phyloP scores from a whole-genome alignment of 257 asterid genomes.

The Knoxia roxburghii region DNA sequence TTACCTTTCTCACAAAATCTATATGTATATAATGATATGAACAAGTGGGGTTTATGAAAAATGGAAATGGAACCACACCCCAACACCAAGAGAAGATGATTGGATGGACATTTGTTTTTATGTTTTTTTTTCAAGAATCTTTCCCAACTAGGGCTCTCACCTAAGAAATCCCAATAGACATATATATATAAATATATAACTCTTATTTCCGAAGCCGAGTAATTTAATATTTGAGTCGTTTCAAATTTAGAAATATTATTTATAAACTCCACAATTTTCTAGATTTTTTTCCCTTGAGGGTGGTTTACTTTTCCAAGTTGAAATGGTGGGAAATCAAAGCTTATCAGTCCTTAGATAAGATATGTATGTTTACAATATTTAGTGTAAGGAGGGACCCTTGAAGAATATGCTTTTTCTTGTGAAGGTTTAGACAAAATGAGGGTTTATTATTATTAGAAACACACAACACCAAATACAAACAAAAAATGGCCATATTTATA shows the following conservation, averaged over 20 bases:
- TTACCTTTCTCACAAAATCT: no score
- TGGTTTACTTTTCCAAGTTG: neutral
- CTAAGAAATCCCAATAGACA: constrained; percentile 15
- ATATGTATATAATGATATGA: constrained; percentile 22
- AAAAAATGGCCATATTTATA: neutral
- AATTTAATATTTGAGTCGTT: no score
- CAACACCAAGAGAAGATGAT: constrained; percentile 37
- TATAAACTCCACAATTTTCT: no score
- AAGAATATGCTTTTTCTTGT: neutral
- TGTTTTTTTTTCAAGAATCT: constrained; percentile 25
- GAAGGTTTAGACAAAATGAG: neutral
- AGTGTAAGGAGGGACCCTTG: constrained; percentile 9
- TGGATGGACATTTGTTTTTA: constrained; percentile 39
- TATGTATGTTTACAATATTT: constrained; percentile 1
- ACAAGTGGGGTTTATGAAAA: constrained; percentile 26
- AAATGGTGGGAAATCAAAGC: neutral
- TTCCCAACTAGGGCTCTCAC: constrained; percentile 28
- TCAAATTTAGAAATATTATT: no score
- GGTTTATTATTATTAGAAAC: neutral
- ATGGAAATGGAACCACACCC: constrained; percentile 27
- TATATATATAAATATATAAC: constrained; percentile 7
- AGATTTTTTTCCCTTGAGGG: no score
- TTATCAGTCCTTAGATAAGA: constrained; percentile 12
- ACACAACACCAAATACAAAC: neutral
- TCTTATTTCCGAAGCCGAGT: neutral